These are phyloP conservation scores for Termitomyces sp. DNA, from an alignment of 768 basidiomycete genomes.

Conservation along the genomic window DNA sequence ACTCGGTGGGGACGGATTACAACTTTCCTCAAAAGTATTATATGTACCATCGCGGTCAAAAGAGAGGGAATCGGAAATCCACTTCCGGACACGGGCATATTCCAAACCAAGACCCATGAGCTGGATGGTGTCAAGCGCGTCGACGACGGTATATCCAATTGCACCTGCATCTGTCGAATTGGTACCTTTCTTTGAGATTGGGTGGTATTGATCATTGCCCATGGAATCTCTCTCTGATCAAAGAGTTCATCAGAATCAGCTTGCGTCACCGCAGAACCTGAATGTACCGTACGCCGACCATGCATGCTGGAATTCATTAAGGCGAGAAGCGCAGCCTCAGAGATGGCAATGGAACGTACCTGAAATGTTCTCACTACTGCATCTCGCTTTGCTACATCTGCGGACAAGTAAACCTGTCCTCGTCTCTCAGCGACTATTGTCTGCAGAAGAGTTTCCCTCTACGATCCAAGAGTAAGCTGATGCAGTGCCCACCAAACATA, in stretches of 20 bases:
- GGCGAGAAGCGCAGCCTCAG: not conserved
- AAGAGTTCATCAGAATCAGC: not conserved
- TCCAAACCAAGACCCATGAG: conserved; percentile 83
- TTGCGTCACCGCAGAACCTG: not conserved
- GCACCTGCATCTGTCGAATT: conserved; percentile 77
- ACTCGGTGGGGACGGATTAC: not conserved
- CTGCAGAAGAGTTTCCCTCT: conserved; percentile 3
- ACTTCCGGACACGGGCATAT: conserved; percentile 71
- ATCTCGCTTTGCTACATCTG: conserved; percentile 58
- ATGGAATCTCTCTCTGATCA: conserved; percentile 80
- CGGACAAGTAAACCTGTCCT: conserved; percentile 17
- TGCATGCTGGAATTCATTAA: conserved; percentile 53
- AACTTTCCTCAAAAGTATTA: conserved; percentile 84
- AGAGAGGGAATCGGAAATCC: conserved; percentile 63
- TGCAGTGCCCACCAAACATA: not conserved
- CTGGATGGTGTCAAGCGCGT: conserved; percentile 85
- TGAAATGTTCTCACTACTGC: conserved; percentile 78
- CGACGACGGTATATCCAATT: conserved; percentile 88
- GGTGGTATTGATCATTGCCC: conserved; percentile 91
- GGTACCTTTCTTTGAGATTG: conserved; percentile 65
- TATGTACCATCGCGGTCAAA: conserved; percentile 81
- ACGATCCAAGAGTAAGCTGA: not conserved
- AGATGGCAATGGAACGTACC: conserved; percentile 33
- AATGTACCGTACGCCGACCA: conserved; percentile 73
- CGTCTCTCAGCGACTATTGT: not conserved